Evolutionary conservation across 1,139 yeast genomes (phyloP).

Genomic region (Debaryomyces sp.): DNA sequence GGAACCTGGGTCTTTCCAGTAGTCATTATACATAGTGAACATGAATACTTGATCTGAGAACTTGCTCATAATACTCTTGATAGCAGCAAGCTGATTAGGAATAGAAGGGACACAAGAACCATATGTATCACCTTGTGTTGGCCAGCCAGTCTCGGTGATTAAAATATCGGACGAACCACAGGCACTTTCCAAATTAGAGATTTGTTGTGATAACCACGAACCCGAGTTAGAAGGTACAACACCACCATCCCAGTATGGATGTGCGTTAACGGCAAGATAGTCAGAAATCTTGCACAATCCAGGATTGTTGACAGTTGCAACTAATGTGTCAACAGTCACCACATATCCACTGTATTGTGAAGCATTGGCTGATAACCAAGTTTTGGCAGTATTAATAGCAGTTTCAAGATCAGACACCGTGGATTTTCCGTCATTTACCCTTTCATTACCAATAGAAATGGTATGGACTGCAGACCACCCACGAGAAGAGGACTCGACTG

Average conservation of each 20-base stretch:
- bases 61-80: conserved; percentile 53
- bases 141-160: conserved; percentile 85
- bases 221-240: conserved; percentile 70
- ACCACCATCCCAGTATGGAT: conserved; percentile 77
- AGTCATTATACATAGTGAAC: conserved; percentile 75
- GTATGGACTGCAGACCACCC: conserved; percentile 77
- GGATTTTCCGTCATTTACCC: conserved; percentile 70
- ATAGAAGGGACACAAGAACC: conserved; percentile 75
- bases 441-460: conserved; percentile 80
- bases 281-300: conserved; percentile 71
- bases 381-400: conserved; percentile 59
- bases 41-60: conserved; percentile 61
- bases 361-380: conserved; percentile 52
- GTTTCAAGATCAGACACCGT: conserved; percentile 55
- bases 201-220: conserved; percentile 67
- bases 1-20: conserved; percentile 75
- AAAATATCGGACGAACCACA: conserved; percentile 63
- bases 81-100: conserved; percentile 62
- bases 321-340: conserved; percentile 79
- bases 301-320: conserved; percentile 72
- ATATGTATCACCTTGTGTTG: conserved; percentile 64
- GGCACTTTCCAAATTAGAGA: conserved; percentile 63
- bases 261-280: conserved; percentile 81
- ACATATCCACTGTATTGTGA: conserved; percentile 71
- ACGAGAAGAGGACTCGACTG: conserved; percentile 55